Conservation (phyloP, 208 protist genomes). For the Crithidia expoeki region DNA sequence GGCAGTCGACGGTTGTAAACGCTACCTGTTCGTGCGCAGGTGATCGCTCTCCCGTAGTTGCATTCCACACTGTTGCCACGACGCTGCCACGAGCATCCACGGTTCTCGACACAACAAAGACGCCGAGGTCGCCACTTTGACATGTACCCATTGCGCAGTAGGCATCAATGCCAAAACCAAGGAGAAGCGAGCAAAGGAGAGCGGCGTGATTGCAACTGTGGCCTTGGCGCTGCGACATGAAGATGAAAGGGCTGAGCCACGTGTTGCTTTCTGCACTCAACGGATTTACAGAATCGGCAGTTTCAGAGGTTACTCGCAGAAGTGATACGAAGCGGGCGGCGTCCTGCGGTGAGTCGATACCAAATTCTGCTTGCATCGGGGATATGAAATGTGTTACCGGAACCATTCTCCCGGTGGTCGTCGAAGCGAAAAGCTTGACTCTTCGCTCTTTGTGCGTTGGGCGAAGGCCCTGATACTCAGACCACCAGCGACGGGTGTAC, state of each 20-base stretch:
- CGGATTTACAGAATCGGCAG: conserved; percentile 35
- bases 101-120: conserved; percentile 80
- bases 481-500: conserved; percentile 92
- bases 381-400: conserved; percentile 90
- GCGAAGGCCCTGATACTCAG: conserved; percentile 76
- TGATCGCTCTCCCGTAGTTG: conserved; percentile 65
- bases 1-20: conserved; percentile 74
- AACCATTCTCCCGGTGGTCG: conserved; percentile 77
- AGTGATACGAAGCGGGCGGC: conserved; percentile 92
- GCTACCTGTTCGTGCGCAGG: conserved; percentile 44
- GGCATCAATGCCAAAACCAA: conserved; percentile 91
- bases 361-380: conserved; percentile 67
- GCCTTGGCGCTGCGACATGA: conserved; percentile 88
- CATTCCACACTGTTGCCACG: conserved; percentile 83
- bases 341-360: conserved; percentile 81
- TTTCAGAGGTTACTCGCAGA: conserved; percentile 56
- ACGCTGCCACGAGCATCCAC: conserved; percentile 30
- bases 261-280: conserved; percentile 25
- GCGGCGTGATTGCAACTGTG: conserved; percentile 84
- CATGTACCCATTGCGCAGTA: conserved; percentile 80
- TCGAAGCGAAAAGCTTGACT: conserved; percentile 90
- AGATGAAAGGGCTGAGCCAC: conserved; percentile 85
- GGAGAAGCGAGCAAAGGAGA: conserved; percentile 89
- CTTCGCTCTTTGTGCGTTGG: conserved; percentile 71
- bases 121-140: conserved; percentile 45